phyloP scores from a whole-genome alignment of 768 basidiomycete genomes.

The Crucibulum laeve region DNA sequence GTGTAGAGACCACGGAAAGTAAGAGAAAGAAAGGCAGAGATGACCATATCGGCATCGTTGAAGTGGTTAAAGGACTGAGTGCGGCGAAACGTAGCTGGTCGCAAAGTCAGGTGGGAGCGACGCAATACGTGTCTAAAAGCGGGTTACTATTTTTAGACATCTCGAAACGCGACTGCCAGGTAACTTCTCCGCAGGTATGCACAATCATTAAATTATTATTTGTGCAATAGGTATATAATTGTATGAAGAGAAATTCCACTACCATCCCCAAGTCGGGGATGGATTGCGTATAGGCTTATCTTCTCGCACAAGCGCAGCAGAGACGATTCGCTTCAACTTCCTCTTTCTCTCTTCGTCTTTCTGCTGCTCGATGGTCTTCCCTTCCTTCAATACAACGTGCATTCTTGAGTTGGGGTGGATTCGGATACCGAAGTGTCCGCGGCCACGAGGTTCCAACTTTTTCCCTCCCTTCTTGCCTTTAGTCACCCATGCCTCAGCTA shows the following conservation, averaged over 20 bases:
- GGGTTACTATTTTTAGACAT: slow-evolving; percentile 12
- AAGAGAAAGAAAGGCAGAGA: slow-evolving; percentile 45
- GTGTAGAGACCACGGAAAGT: slow-evolving; percentile 31
- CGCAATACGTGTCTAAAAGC: slow-evolving; percentile 2
- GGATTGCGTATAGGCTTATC: slow-evolving; percentile 76
- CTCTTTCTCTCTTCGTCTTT: slow-evolving; percentile 58
- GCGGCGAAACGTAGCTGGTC: no score
- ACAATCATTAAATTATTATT: not conserved
- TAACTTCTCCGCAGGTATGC: slow-evolving; percentile 2
- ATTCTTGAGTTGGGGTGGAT: slow-evolving; percentile 73
- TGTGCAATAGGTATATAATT: not conserved
- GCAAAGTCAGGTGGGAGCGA: slow-evolving; percentile 3
- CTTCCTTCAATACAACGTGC: slow-evolving; percentile 75
- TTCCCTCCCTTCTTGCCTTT: slow-evolving; percentile 67
- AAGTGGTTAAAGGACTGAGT: no score
- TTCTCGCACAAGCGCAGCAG: slow-evolving; percentile 76
- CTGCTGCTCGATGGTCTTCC: slow-evolving; percentile 70
- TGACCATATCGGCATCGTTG: slow-evolving; percentile 46
- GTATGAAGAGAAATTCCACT: slow-evolving; percentile 17
- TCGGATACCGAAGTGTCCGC: slow-evolving; percentile 76
- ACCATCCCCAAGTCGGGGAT: slow-evolving; percentile 77
- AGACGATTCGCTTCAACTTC: slow-evolving; percentile 73
- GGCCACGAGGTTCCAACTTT: slow-evolving; percentile 77
- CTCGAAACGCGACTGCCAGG: slow-evolving; percentile 1
- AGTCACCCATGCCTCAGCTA: slow-evolving; percentile 93